Conservation (phyloP, 768 basidiomycete species). For the Lenzites betulinus region DNA sequence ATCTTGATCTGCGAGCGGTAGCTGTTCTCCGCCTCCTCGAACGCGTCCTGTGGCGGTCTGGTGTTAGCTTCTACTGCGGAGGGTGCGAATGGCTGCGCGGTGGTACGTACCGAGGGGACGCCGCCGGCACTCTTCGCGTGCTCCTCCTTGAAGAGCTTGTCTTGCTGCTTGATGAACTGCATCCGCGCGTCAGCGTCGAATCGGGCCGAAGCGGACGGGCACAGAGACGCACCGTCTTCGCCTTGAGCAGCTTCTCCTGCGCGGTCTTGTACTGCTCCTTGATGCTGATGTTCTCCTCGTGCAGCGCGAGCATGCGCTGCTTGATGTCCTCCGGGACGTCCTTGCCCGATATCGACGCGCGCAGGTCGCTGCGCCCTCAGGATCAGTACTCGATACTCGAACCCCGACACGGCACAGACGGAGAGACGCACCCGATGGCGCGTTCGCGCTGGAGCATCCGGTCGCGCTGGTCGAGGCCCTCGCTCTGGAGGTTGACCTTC, state of each 20-base stretch:
- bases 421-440: constrained; percentile 66
- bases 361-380: constrained; percentile 60
- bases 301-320: constrained; percentile 66
- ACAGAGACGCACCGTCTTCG: constrained; percentile 56
- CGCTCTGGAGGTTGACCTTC: constrained; percentile 88
- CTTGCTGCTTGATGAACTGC: constrained; percentile 92
- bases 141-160: constrained; percentile 85
- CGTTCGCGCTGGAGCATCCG: constrained; percentile 84
- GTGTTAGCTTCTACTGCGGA: too few species aligned
- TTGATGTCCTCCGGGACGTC: constrained; percentile 85
- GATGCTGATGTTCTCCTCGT: constrained; percentile 73
- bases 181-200: neutral
- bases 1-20: constrained; percentile 35
- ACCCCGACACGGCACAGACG: neutral
- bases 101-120: constrained; percentile 45
- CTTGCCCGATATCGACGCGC: constrained; percentile 73
- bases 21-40: constrained; percentile 69
- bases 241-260: constrained; percentile 79
- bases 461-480: constrained; percentile 89
- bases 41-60: constrained; percentile 43
- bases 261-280: constrained; percentile 71
- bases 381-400: neutral
- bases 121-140: constrained; percentile 57
- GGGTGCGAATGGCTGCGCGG: neutral
- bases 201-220: too few species aligned